Conservation (phyloP, 73 alveolate genomes). For the Symbiodinium natans region DNA sequence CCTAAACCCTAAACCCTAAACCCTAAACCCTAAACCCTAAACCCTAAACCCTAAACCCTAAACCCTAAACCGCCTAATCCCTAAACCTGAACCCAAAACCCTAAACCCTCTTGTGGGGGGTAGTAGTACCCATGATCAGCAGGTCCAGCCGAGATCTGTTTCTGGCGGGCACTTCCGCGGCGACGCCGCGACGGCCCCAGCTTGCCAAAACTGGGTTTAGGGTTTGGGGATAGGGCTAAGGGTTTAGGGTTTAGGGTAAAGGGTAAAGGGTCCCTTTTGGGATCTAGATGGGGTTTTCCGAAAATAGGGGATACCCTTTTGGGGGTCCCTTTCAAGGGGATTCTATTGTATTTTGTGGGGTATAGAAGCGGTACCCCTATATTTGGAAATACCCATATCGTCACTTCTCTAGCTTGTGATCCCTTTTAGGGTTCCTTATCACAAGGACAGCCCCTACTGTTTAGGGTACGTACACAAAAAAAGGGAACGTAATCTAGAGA, state of each 20-base stretch:
- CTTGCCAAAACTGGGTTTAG: too few relatives aligned
- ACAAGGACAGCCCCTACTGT: too few relatives aligned
- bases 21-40: too few relatives aligned
- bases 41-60: neutral
- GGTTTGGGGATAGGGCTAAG: neutral
- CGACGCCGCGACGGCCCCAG: neutral
- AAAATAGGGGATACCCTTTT: neutral
- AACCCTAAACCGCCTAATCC: neutral
- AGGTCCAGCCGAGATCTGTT: constrained; percentile 86
- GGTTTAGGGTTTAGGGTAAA: neutral
- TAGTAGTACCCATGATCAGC: neutral
- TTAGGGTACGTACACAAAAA: too few relatives aligned
- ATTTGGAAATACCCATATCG: too few relatives aligned
- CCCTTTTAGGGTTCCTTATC: too few relatives aligned
- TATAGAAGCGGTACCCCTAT: too few relatives aligned
- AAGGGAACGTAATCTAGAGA: too few relatives aligned
- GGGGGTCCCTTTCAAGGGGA: neutral
- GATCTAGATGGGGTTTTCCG: neutral
- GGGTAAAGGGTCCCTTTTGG: too few relatives aligned
- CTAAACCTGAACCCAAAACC: neutral
- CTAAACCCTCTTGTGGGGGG: neutral
- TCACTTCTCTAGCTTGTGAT: too few relatives aligned
- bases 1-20: too few relatives aligned
- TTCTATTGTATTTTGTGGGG: too few relatives aligned
- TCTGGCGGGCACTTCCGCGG: constrained; percentile 79